Conservation (phyloP, 495 filamentous ascomycete genomes). For the Hypoxylon lienhwacheense region DNA sequence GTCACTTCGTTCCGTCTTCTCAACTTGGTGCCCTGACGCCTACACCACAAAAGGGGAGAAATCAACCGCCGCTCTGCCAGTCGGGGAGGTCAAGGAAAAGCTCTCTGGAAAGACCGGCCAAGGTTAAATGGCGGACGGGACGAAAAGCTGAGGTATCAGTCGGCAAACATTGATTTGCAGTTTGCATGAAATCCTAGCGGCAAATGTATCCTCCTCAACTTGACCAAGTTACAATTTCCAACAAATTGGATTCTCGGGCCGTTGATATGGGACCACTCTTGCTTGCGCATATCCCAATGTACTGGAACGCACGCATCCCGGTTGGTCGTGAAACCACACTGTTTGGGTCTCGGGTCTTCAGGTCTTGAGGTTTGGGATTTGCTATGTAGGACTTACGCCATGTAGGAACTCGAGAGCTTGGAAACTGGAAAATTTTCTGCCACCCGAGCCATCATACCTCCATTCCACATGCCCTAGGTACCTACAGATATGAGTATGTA, state of each 20-base stretch:
- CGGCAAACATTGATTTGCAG: slow-evolving; percentile 25
- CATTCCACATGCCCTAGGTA: too few species aligned
- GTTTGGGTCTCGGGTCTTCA: slow-evolving; percentile 25
- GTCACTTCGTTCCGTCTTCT: too few species aligned
- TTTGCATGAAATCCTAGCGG: slow-evolving; percentile 23
- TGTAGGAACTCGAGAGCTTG: too few species aligned
- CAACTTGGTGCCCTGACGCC: too few species aligned
- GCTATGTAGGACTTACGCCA: too few species aligned
- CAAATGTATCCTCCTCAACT: slow-evolving; percentile 13
- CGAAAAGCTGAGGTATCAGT: slow-evolving; percentile 22
- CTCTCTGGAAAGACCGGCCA: not conserved
- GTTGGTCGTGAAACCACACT: slow-evolving; percentile 37
- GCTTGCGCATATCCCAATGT: slow-evolving; percentile 34
- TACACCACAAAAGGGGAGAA: too few species aligned
- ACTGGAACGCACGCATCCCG: slow-evolving; percentile 35
- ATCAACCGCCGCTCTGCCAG: too few species aligned
- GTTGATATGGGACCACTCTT: slow-evolving; percentile 33
- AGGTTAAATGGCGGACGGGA: slow-evolving; percentile 2
- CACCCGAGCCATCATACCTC: too few species aligned
- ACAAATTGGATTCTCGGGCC: slow-evolving; percentile 35
- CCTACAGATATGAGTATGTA: too few species aligned
- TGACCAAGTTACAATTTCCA: slow-evolving; percentile 10
- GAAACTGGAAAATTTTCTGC: too few species aligned
- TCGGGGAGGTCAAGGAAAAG: too few species aligned
- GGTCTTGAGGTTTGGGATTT: slow-evolving; percentile 20